Evolutionary conservation across 176 grass and related monocot species (phyloP).

Genomic region (Zizania latifolia): DNA sequence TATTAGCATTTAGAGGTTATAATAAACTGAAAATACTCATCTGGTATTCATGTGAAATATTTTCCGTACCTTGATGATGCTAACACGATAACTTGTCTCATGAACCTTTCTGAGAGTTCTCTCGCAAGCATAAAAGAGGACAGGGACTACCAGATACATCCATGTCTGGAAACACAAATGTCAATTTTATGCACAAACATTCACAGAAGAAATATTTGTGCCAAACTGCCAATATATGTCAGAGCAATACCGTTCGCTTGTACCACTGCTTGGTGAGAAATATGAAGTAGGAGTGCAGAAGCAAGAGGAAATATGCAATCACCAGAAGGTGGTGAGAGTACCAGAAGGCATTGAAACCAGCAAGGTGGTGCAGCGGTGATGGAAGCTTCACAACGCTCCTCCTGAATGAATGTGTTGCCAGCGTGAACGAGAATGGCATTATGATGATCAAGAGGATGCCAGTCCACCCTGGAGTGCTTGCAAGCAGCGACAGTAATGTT

Average conservation of each 20-base stretch:
- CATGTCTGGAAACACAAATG: slow-evolving; percentile 54
- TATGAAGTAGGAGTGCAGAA: slow-evolving; percentile 91
- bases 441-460: slow-evolving; percentile 79
- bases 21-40: background rate
- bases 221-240: background rate
- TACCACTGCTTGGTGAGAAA: slow-evolving; percentile 95
- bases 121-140: slow-evolving; percentile 79
- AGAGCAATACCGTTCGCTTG: slow-evolving; percentile 69
- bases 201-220: background rate
- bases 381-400: slow-evolving; percentile 83
- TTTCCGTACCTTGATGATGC: slow-evolving; percentile 65
- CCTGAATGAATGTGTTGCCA: slow-evolving; percentile 77
- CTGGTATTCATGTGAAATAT: background rate
- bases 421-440: slow-evolving; percentile 94
- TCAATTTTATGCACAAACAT: background rate
- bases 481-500: slow-evolving; percentile 40
- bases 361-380: slow-evolving; percentile 72
- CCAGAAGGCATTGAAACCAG: slow-evolving; percentile 98
- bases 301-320: slow-evolving; percentile 71
- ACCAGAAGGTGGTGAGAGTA: slow-evolving; percentile 89
- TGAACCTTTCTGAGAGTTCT: slow-evolving; percentile 68
- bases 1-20: background rate
- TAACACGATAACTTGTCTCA: slow-evolving; percentile 58
- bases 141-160: slow-evolving; percentile 83
- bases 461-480: slow-evolving; percentile 72